Evolutionary conservation across 768 basidiomycete genomes (phyloP), one percentile per base, ranked within the genome.

Genomic region (Lactarius trivialis): DNA sequence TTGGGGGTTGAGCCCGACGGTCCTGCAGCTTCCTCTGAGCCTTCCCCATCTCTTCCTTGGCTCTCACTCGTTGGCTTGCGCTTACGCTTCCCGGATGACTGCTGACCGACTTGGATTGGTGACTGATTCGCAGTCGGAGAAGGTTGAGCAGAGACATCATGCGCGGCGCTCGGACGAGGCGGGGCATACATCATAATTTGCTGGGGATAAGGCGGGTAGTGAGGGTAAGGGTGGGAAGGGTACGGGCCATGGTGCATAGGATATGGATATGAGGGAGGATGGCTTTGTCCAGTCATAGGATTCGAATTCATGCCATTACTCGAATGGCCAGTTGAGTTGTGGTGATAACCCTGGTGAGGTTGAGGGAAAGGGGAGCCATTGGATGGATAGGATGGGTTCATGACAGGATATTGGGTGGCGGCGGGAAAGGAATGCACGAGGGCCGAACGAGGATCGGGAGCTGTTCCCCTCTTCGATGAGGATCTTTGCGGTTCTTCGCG

Each of bases 111-210:
- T 4, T 62, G 41, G 1, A 48, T 58, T 15, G 62, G 54, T 1
- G 70, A 59, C 7, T 74, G 68, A 12, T 72, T 70, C n/a, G 77
- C 64, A 34, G 67, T 66, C 7, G 75, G 74, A 51, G 73, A 69
- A 11, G 75, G 70, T 52, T 62, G 71, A 55, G 74, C 73, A 17
- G 71, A 69, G 24, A 74, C 66, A 45, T 70, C 74, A 19, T 76
- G 76, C 49, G 64, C 73, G 61, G 64, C 41, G 69, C 67, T 69
- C 73, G 77, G 45, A 76, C 77, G 76, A 14, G 78, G 74, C 34
- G 74, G 68, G 8, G 80, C 78, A 67, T 88, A 89, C 80, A 89
- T 83, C 77, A 88, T 80, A 81, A 88, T 83, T 63, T 85, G 84
- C 58, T 68, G 66, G 3, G 71, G 66, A 37, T 78, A 78, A 61